Base-by-base conservation (phyloP, 2,329 filamentous ascomycete genomes). In the Torrubiella hemipterigena region DNA sequence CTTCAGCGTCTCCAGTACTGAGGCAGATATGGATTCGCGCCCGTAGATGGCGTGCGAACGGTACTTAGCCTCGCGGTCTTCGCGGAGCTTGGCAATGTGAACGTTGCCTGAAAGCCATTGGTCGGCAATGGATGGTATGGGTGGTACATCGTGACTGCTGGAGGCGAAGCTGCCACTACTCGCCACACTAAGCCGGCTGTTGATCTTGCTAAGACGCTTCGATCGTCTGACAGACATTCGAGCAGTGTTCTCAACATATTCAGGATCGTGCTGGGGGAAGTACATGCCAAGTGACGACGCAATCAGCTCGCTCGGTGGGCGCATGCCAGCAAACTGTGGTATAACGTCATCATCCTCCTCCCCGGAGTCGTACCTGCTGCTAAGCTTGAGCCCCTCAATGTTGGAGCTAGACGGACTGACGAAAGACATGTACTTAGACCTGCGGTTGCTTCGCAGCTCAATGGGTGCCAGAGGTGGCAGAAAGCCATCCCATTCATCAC, bases 241-340 rank as follows among this genome's bases (percentile, higher is more conserved):
- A 39, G 94, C 87, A 1, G 91, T 96, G 44, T 86, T 81, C 54
- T 96, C 91, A 50, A 98, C 95, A 45, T 93, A 85, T 51, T 94
- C 87, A 34, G 84, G 78, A 30, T 87, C 77, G 47, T 96, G 89
- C 48, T 93, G 86, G 0, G 91, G 91, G 67, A 98, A 98, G 63
- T 96, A 98, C 0, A 87, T 93, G 2, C 85, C 91, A 37, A 98
- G 65, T 51, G 98, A 91, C 15, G 91, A 93, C 17, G 89, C 89
- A 50, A 98, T 98, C 51, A 98, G 73, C 61, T 98, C 91, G 59
- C 89, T 96, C 2, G 91, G 91, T 13, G 91, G 91, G 44, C 91
- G 72, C 41, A 91, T 77, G 20, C 89, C 89, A 46, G 93, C 91
- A 57, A 96, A 96, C 41, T 81, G 80, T 41, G 81, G 77, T 27